phyloP scores from a whole-genome alignment of 257 asterid species.

The Petunia secreta region DNA sequence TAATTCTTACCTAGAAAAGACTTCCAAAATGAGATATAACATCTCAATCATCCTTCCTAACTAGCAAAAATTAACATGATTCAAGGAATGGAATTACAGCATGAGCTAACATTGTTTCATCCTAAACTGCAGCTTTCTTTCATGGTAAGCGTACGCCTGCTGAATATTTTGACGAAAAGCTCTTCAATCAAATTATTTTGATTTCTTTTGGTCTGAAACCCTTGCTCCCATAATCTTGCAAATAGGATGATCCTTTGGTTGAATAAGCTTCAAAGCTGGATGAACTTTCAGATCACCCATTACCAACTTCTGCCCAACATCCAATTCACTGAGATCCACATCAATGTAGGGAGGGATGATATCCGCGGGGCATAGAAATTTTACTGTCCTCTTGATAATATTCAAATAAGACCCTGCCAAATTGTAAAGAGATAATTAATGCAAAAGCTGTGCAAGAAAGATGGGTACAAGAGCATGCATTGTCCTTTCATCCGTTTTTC shows the following conservation, averaged over 20 bases:
- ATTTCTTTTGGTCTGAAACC: conserved; percentile 54
- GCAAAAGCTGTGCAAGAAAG: background rate
- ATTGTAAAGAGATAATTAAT: conserved; percentile 5
- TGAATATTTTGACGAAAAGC: background rate
- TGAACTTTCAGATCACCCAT: conserved; percentile 84
- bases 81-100: background rate
- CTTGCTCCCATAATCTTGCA: conserved; percentile 54
- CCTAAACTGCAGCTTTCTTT: background rate
- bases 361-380: conserved; percentile 86
- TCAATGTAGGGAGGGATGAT: conserved; percentile 86
- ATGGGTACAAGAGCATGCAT: background rate
- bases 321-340: conserved; percentile 86
- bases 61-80: conserved; percentile 19
- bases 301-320: conserved; percentile 76
- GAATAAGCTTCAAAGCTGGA: conserved; percentile 76
- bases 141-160: conserved; percentile 10
- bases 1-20: background rate
- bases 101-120: background rate
- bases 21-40: background rate
- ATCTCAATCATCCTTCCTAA: background rate
- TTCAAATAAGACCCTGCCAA: conserved; percentile 73
- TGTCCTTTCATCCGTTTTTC: too few species aligned
- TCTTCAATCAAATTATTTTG: conserved; percentile 39
- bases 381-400: conserved; percentile 78
- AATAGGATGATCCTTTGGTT: conserved; percentile 43